Conservation (phyloP, 345 rosid species). For the Gossypium ekmanianum region DNA sequence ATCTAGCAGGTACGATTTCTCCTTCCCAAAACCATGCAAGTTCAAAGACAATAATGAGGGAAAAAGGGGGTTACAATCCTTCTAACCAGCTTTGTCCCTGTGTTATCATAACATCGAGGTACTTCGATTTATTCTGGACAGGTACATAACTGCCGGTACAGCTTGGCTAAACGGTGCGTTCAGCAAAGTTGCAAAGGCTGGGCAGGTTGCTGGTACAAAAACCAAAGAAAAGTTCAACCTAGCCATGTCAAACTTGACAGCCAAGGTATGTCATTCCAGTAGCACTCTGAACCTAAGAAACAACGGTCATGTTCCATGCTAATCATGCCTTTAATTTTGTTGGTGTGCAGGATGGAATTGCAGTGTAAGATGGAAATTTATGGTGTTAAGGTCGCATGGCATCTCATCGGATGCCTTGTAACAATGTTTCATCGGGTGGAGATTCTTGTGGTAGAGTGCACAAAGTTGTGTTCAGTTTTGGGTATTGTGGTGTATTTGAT, state of each 20-base stretch:
- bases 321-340: background rate
- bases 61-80: background rate
- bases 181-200: slow-evolving; percentile 79
- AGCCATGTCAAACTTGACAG: slow-evolving; percentile 75
- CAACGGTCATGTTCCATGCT: background rate
- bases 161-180: slow-evolving; percentile 94
- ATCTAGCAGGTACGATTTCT: slow-evolving; percentile 69
- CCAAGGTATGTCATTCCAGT: slow-evolving; percentile 52
- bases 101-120: background rate
- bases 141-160: slow-evolving; percentile 79
- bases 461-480: slow-evolving; percentile 20
- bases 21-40: background rate
- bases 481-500: slow-evolving; percentile 21
- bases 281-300: background rate
- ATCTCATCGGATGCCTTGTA: slow-evolving; percentile 1
- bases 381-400: background rate
- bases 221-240: slow-evolving; percentile 77
- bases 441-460: slow-evolving; percentile 17
- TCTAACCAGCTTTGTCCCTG: background rate
- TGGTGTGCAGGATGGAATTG: slow-evolving; percentile 68
- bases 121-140: slow-evolving; percentile 24
- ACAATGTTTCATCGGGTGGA: slow-evolving; percentile 14
- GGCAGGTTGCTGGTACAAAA: slow-evolving; percentile 84
- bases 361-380: slow-evolving; percentile 41
- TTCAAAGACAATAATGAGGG: background rate